Base-by-base conservation (phyloP, 257 asterid genomes). In the Penstemon eatonii region DNA sequence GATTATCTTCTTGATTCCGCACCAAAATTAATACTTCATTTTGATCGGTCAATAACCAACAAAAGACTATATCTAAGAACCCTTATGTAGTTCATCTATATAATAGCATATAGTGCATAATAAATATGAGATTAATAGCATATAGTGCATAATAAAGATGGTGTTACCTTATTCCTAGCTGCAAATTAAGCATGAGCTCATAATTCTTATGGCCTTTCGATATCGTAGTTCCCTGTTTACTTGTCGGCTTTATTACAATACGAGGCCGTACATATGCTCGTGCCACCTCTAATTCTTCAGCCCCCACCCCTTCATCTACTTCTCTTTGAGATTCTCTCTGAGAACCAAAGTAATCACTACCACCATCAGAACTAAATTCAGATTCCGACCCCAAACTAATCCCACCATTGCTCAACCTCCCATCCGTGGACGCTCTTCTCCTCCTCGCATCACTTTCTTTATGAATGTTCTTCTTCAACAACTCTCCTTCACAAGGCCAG, bases 161-260 rank as follows among this genome's bases (percentile, higher is more conserved):
- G 8, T 38, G 5, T 3, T 88, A 93, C 99, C 97, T 86, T 83
- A 93, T 88, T 53, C 99, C 97, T 5, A 93, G 96, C 90, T 90
- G 96, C 85, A 93, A 80, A 79, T 93, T 93, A 13, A 93, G 91
- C 97, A 90, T 88, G 56, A 93, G 95, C 38, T 93, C 97, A 72
- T 88, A 93, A 70, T 86, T 85, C 66, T 82, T 88, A 53, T 93
- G 99, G 36, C 95, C 99, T 83, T 87, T 90, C 0, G 90, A 75
- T 57, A 93, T 93, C 1, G 88, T 78, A 8, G 68, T 67, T 61
- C 99, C 97, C 57, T 82, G 92, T 75, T 71, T 82, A 69, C 79
- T 83, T 15, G 79, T 61, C 3, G 90, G 90, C 77, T 82, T 86
- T 59, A 90, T 80, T 41, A 74, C 60, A 53, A 89, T 74, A 58